Evolutionary conservation across 2,329 filamentous ascomycete species (phyloP), one percentile per base, ranked within the genome.

Genomic region (Alternaria dauci): DNA sequence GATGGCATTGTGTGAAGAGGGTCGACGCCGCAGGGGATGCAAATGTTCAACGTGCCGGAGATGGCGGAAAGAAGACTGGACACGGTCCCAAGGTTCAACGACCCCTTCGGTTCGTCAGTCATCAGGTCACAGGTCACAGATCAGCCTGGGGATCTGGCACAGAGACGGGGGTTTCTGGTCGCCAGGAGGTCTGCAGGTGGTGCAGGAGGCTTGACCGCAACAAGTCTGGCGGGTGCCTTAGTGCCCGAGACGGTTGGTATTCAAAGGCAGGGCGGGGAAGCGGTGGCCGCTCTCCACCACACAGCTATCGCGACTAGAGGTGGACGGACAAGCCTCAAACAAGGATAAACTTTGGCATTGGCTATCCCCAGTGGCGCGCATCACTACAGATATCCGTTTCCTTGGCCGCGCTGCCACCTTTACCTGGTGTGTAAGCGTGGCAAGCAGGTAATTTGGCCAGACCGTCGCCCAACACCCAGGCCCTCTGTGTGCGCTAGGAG

Each of bases 111-210:
- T 65, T 61, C 57, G 60, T 59, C 63, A 67, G 63, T 59, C 63
- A 67, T 66, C 66, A 63, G 63, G 62, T 63, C 60, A 65, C 63
- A 61, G 62, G 65, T 60, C 62, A 66, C 65, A 65, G 62, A 59
- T 59, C 57, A 54, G 48, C 54, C 55, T 56, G 53, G 41, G 39
- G 66, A 66, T 64, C 62, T 64, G 56, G 59, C 60, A 59, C 54
- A 50, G 47, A 57, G 48, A 62, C 66, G 52, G 62, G 60, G 65
- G 58, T 65, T 57, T 67, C 61, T 68, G 63, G 60, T 64, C 62
- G 63, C 67, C 68, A 65, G 67, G 67, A 67, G 65, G 55, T 62
- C 58, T 66, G 63, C 65, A 60, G 48, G 44, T 59, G 41, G 55
- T 55, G 65, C 68, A 66, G 64, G 44, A 50, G 50, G 39, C 61